Percentiles rank a stretch among this genome's conserved stretches.
These are phyloP conservation scores for Berberis thunbergii DNA, from an alignment of 164 flowering plant species.

Conservation along the genomic window DNA sequence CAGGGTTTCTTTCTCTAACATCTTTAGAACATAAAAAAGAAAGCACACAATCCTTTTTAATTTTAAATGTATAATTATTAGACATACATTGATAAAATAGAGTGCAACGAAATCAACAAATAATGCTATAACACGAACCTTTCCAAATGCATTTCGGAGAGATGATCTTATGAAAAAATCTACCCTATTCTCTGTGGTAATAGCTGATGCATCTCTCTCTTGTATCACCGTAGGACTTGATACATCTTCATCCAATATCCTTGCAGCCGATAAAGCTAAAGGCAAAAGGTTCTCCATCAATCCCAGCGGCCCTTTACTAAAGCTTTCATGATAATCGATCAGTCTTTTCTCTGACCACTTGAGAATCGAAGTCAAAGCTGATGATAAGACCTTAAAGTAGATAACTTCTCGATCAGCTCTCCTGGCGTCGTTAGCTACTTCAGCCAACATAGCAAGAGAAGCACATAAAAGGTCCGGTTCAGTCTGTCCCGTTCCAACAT, in stretches of 20 bases:
- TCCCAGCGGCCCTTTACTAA: constrained; percentile 33
- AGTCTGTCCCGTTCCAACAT: constrained; percentile 42
- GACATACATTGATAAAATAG: neutral
- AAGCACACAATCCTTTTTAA: neutral
- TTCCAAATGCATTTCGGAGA: constrained; percentile 50
- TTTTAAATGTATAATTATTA: neutral
- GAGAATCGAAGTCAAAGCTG: constrained; percentile 47
- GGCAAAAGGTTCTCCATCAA: constrained; percentile 68
- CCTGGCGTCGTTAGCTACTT: constrained; percentile 62
- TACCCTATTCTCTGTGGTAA: constrained; percentile 36
- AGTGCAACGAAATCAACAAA: neutral
- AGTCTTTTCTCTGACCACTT: constrained; percentile 70
- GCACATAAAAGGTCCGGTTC: constrained; percentile 78
- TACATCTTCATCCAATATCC: constrained; percentile 58
- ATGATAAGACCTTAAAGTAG: constrained; percentile 40
- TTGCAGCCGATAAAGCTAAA: constrained; percentile 43
- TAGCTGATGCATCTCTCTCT: constrained; percentile 22
- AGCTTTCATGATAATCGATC: constrained; percentile 56
- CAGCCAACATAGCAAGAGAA: constrained; percentile 52
- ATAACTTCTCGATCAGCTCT: constrained; percentile 39
- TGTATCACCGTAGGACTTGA: constrained; percentile 13
- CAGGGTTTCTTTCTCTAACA: constrained; percentile 29
- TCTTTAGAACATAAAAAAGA: constrained; percentile 21
- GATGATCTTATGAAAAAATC: constrained; percentile 66
- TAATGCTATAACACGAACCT: constrained; percentile 27